phyloP scores from a whole-genome alignment of 768 basidiomycete species.

The Leucocoprinus sp. region DNA sequence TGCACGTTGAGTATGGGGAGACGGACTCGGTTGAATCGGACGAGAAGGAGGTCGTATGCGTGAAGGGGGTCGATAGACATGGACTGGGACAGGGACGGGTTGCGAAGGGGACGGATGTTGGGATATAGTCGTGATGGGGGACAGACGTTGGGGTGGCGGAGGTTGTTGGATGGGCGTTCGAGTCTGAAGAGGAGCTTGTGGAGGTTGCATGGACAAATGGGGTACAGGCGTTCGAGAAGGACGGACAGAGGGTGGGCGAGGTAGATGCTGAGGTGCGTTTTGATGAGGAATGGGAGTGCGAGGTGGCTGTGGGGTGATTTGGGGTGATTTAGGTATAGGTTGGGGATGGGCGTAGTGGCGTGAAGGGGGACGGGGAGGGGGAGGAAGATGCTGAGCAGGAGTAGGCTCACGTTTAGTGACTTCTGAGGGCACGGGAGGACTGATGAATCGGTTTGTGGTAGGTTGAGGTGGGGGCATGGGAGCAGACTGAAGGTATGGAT shows the following conservation, averaged over 20 bases:
- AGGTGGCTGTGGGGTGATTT: conserved; percentile 7
- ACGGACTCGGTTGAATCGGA: conserved; percentile 14
- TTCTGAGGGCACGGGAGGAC: conserved; percentile 26
- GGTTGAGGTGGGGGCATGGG: conserved; percentile 23
- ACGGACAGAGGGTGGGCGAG: conserved; percentile 8
- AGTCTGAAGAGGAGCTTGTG: conserved; percentile 7
- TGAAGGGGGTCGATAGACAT: conserved; percentile 7
- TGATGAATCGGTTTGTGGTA: conserved; percentile 25
- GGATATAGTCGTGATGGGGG: conserved; percentile 5
- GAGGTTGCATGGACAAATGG: not conserved
- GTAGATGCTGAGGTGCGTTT: conserved; percentile 4
- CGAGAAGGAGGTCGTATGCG: conserved; percentile 13
- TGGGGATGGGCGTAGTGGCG: conserved; percentile 1
- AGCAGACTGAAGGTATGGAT: conserved; percentile 22
- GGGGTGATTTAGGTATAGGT: conserved; percentile 5
- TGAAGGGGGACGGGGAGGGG: conserved; percentile 11
- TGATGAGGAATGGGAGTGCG: conserved; percentile 4
- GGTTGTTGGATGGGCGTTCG: not conserved
- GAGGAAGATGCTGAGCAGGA: conserved; percentile 22
- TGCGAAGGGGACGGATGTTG: conserved; percentile 3
- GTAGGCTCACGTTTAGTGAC: conserved; percentile 27
- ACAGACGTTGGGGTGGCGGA: conserved; percentile 6
- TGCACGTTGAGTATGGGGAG: conserved; percentile 3
- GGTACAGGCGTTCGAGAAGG: conserved; percentile 13
- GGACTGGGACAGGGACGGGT: conserved; percentile 8